Evolutionary conservation across 1,139 yeast genomes (phyloP).

Genomic region (Suhomyces yuchorum): DNA sequence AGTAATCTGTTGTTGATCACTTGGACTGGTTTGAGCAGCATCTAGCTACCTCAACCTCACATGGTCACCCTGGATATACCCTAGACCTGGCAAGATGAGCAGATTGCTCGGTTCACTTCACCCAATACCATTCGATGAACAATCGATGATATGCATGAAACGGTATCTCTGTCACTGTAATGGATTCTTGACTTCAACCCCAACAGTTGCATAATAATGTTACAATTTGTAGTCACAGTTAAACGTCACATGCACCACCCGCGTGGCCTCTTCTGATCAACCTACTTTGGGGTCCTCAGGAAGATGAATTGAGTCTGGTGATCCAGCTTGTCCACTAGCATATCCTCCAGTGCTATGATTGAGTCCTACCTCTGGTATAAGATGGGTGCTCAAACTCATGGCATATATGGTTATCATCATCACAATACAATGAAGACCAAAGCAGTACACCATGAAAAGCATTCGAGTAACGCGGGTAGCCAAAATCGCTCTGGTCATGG

Average conservation of each 20-base stretch:
- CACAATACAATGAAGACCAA: conserved; percentile 73
- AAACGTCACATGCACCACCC: neutral
- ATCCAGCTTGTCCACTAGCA: conserved; percentile 23
- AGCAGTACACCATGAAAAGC: conserved; percentile 72
- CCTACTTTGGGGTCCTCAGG: conserved; percentile 8
- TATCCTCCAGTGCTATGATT: conserved; percentile 51
- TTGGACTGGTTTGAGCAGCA: no score
- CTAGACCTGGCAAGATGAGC: no score
- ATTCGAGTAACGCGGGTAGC: conserved; percentile 74
- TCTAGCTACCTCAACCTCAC: no score
- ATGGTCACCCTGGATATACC: no score
- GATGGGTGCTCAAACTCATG: conserved; percentile 48
- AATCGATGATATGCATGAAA: no score
- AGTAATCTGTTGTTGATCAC: no score
- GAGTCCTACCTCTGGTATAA: conserved; percentile 53
- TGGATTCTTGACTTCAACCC: no score
- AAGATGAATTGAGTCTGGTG: conserved; percentile 13
- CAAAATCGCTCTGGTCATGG: conserved; percentile 70
- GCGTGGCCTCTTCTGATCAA: no score
- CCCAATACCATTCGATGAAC: no score
- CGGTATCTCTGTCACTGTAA: no score
- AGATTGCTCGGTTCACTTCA: no score
- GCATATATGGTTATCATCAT: conserved; percentile 65
- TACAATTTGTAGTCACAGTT: no score
- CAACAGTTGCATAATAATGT: neutral